Conservation (phyloP, 495 filamentous ascomycete genomes). For the Trichoderma reesei region DNA sequence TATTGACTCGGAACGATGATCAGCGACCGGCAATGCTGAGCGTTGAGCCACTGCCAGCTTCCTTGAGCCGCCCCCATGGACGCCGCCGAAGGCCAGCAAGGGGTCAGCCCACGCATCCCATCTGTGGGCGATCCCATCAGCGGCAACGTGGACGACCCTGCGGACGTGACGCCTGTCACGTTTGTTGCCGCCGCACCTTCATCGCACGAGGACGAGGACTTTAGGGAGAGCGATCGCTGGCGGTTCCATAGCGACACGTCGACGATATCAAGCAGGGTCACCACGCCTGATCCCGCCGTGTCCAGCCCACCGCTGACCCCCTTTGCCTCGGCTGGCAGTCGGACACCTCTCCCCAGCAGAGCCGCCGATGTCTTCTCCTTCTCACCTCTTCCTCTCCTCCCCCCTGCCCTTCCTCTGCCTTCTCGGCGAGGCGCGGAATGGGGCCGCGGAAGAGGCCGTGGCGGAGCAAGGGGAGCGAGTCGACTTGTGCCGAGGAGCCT, state of each 20-base stretch:
- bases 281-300: background rate
- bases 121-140: background rate
- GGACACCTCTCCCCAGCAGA: background rate
- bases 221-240: constrained; percentile 1
- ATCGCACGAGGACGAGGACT: constrained; percentile 3
- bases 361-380: background rate
- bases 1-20: background rate
- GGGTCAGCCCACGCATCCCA: background rate
- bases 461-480: background rate
- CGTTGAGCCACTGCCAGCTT: constrained; percentile 1
- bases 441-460: background rate
- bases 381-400: background rate
- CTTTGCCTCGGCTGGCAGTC: constrained; percentile 1
- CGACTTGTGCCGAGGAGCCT: background rate
- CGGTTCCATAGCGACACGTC: constrained; percentile 1
- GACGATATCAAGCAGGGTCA: constrained; percentile 4
- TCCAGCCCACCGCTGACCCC: background rate
- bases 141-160: background rate
- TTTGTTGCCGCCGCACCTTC: background rate
- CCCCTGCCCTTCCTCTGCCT: background rate
- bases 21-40: constrained; percentile 3
- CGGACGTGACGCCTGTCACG: background rate
- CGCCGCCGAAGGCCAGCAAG: background rate
- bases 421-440: background rate
- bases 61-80: background rate